Evolutionary conservation across 2,329 filamentous ascomycete species (phyloP), one percentile per base, ranked within the genome.

Genomic region (Colletotrichum lentis): DNA sequence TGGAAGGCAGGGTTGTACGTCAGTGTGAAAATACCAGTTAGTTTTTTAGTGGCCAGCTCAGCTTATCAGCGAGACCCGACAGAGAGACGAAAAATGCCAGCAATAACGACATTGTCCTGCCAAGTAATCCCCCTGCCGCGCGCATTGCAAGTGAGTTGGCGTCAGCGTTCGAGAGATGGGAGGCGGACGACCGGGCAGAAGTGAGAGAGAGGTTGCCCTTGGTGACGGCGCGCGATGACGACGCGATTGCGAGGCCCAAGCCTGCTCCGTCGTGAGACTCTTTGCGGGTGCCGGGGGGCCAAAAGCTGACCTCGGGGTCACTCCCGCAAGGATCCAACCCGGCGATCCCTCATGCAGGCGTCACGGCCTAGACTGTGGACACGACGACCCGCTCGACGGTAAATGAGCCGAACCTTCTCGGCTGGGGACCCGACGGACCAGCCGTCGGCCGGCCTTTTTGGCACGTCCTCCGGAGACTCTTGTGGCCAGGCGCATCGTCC

Each of bases 401-500:
- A 46, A 7, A 14, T 27, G 31, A 60, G 31, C 58, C 58, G 47
- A 53, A 43, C 16, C 16, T 31, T 14, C 20, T 18, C 35, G 46
- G 44, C 47, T 53, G 6, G 12, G 46, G 47, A 60, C 16, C 62
- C 44, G 61, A 62, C 5, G 27, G 27, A 31, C 27, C 27, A 31
- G 27, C 44, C 22, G 20, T 27, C 63, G 57, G 63, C 39, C 50
- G n/a, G n/a, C n/a, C n/a, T n/a, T n/a, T 66, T 62, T 50, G 58
- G 63, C 31, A 24, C 41, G 35, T 50, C 43, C 16, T 62, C 35
- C n/a, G 58, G 63, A 61, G 24, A 66, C 63, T 62, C n/a, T n/a
- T 62, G 4, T 79, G 76, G 41, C 56, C 39, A n/a, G 43, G 24
- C 55, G 37, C 46, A 16, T 37, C 53, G 3, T 41, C n/a, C 39